Base-by-base conservation (phyloP, 1,284 basidiomycete genomes). In the Microbotryum lychnidis-dioicae region DNA sequence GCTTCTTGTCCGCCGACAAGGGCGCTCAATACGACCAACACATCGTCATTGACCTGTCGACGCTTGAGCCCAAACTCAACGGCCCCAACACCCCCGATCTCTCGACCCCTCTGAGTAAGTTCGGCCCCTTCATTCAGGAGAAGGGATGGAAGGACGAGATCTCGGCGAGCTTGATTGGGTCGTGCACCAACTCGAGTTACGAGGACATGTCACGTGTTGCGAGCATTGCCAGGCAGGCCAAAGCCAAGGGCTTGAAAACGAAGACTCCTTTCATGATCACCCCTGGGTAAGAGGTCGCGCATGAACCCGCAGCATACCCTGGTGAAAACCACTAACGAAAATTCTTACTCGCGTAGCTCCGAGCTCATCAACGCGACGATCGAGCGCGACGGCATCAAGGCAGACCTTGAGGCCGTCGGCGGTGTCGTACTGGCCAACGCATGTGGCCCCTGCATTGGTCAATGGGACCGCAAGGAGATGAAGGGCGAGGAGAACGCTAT, bases 31-130 rank as follows among this genome's bases (percentile, higher is more conserved):
- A 98, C 72, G 94, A 98, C 72, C 86, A 97, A 75, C 80, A 94
- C 65, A 89, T 99, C 70, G 87, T 96, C 74, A 87, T 99, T 71
- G 91, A 98, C 75, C 79, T 98, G 31, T 91, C 89, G 8, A 83
- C 88, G 58, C 80, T 99, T 50, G 96, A 99, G 75, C 96, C 96
- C 9, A 90, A 87, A 59, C 84, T 97, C 72, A 99, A 97, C 75
- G 96, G 96, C 0, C 96, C 96, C 6, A 97, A 97, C 79, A 99
- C 96, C 1, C 96, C 96, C 20, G 96, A 99, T 77, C 79, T 98
- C 51, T 88, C 92, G 18, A 97, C 93, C 0, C 92, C 93, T 18
- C 77, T 99, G n/a, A 96, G 92, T 48, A 84, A 87, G 72, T 98
- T 98, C 73, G 86, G 84, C 44, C 72, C 79, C 4, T 85, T 94